These are phyloP conservation scores for Acanthamoeba polyphaga DNA, from an alignment of 208 protist genomes.

Conservation along the genomic window DNA sequence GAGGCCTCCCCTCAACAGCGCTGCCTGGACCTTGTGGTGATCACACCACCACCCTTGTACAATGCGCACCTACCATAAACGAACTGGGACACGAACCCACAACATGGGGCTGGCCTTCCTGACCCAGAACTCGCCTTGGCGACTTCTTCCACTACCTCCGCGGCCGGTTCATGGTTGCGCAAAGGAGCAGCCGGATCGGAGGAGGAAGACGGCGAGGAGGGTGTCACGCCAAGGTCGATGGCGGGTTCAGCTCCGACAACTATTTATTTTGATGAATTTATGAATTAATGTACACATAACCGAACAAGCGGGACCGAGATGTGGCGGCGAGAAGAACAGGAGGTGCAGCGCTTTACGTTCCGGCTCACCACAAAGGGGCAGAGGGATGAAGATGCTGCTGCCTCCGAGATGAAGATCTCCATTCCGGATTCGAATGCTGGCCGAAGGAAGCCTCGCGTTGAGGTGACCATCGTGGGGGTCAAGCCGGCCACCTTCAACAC, in stretches of 20 bases:
- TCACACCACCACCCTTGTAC: too few species aligned
- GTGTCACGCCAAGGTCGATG: background rate
- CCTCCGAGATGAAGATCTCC: background rate
- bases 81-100: too few species aligned
- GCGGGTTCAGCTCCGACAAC: background rate
- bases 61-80: too few species aligned
- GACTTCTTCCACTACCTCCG: too few species aligned
- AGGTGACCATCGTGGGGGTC: constrained; percentile 5
- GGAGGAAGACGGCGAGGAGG: too few species aligned
- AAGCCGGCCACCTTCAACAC: constrained; percentile 48
- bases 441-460: background rate
- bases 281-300: background rate
- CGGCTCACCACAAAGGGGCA: background rate
- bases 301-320: background rate
- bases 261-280: too few species aligned
- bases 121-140: too few species aligned
- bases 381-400: background rate
- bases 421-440: background rate
- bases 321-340: background rate
- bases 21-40: too few species aligned
- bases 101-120: too few species aligned
- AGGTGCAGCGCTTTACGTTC: background rate
- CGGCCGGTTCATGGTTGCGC: too few species aligned
- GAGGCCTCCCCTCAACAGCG: too few species aligned
- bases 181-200: too few species aligned